Conservation (phyloP, 2,329 filamentous ascomycete genomes). For the Pseudogymnoascus sp. region DNA sequence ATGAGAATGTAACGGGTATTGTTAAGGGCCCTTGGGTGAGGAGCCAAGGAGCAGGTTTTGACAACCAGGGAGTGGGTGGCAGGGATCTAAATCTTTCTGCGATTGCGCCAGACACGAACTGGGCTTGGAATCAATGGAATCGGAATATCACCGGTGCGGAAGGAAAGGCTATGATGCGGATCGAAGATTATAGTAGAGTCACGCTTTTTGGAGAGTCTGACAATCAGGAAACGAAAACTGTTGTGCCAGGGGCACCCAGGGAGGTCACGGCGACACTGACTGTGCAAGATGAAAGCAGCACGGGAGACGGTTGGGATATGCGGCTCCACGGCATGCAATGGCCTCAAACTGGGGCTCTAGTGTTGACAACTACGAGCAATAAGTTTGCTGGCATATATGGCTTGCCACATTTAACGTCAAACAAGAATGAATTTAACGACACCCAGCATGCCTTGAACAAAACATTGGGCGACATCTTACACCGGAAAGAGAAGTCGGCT, state of each 20-base stretch:
- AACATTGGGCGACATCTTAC: slow-evolving; percentile 59
- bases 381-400: slow-evolving; percentile 91
- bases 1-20: slow-evolving; percentile 28
- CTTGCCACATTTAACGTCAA: slow-evolving; percentile 71
- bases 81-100: slow-evolving; percentile 54
- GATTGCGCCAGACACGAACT: slow-evolving; percentile 57
- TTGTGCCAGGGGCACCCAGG: slow-evolving; percentile 32
- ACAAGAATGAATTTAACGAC: slow-evolving; percentile 44
- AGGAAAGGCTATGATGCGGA: slow-evolving; percentile 60
- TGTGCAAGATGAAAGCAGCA: slow-evolving; percentile 61
- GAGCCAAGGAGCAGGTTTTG: slow-evolving; percentile 12
- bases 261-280: slow-evolving; percentile 62
- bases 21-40: slow-evolving; percentile 25
- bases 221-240: background rate
- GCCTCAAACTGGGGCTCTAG: slow-evolving; percentile 65
- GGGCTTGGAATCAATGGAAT: slow-evolving; percentile 56
- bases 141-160: slow-evolving; percentile 70
- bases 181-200: slow-evolving; percentile 40
- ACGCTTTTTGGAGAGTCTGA: slow-evolving; percentile 25
- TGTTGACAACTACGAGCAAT: slow-evolving; percentile 84
- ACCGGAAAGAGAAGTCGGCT: slow-evolving; percentile 50
- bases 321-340: slow-evolving; percentile 79
- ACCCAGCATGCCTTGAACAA: slow-evolving; percentile 59
- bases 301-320: slow-evolving; percentile 71
- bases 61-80: slow-evolving; percentile 14